Base-by-base conservation (phyloP, 2,329 filamentous ascomycete genomes). In the Dactylellina parvicollis region DNA sequence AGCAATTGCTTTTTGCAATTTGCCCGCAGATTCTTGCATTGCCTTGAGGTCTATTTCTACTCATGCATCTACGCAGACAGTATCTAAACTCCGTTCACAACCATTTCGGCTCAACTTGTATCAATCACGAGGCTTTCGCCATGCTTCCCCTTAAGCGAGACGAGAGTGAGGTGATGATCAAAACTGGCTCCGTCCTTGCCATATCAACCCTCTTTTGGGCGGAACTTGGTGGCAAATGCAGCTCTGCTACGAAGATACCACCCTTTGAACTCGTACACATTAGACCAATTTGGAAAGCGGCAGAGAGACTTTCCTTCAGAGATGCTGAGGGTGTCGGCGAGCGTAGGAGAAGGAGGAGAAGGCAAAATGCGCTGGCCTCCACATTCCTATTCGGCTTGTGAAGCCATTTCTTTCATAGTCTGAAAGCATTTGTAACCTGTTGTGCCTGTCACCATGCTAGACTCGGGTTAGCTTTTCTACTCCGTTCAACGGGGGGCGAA, bases 141-240 rank as follows among this genome's bases (percentile, higher is more conserved):
- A 9, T 46, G 22, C 30, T 22, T 22, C 10, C n/a, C n/a, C 20
- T 22, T 28, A 34, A 52, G 47, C 47, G 47, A 52, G 26, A 52
- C 3, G 26, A 34, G 14, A 26, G 16, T 14, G 14, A 52, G 8
- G 22, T 26, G 8, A 9, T 42, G 44, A 49, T 49, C 44, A 10
- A 49, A 46, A n/a, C 14, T 20, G 22, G 44, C 26, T 28, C 5
- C 18, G 26, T 18, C 5, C 24, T 20, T 36, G 16, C 3, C 18
- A 22, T 30, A 24, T 4, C 28, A 46, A 34, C 40, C 59, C 67
- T 55, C 24, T 57, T 72, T 65, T 30, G 67, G 67, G 55, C 44
- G 32, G 50, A 40, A 20, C 50, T 42, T 40, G 24, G 69, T 73
- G 69, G 69, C 69, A 73, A 73, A 73, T 61, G 47, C 47, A 61